Conservation (phyloP, 495 filamentous ascomycete species). For the Podospora didyma region DNA sequence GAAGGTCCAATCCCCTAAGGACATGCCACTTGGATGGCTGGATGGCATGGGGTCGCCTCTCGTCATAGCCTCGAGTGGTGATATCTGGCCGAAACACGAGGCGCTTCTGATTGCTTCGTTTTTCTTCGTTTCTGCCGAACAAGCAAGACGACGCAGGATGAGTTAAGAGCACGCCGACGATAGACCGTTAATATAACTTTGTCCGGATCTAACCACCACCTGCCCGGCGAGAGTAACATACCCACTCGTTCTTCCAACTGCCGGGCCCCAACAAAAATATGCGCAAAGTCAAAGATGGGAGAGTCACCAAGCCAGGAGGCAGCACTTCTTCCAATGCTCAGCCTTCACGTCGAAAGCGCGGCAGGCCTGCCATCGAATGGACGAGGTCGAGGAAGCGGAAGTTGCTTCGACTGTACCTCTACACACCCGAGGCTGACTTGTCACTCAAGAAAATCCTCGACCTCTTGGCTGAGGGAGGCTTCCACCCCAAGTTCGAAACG, state of each 20-base stretch:
- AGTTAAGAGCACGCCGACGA: neutral
- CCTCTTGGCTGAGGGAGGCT: constrained; percentile 10
- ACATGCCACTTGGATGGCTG: neutral
- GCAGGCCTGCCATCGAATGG: constrained; percentile 16
- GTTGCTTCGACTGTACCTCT: constrained; percentile 16
- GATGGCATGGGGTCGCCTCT: too few relatives aligned
- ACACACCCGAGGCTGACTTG: constrained; percentile 15
- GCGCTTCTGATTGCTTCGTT: constrained; percentile 2
- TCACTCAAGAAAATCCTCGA: constrained; percentile 16
- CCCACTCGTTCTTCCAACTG: neutral
- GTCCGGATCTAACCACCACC: too few relatives aligned
- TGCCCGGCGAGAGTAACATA: too few relatives aligned
- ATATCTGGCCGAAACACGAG: neutral
- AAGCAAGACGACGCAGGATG: neutral
- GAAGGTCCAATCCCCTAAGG: constrained; percentile 2
- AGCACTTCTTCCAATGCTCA: neutral
- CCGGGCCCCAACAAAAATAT: neutral
- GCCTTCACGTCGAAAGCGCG: constrained; percentile 7
- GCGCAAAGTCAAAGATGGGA: constrained; percentile 5
- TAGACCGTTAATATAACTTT: too few relatives aligned
- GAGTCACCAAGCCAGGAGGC: constrained; percentile 8
- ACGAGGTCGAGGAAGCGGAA: constrained; percentile 9
- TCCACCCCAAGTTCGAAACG: constrained; percentile 14
- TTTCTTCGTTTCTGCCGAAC: neutral
- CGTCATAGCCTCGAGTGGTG: too few relatives aligned